These are phyloP conservation scores for Posidonia oceanica DNA, from an alignment of 116 monocot genomes.

Conservation along the genomic window DNA sequence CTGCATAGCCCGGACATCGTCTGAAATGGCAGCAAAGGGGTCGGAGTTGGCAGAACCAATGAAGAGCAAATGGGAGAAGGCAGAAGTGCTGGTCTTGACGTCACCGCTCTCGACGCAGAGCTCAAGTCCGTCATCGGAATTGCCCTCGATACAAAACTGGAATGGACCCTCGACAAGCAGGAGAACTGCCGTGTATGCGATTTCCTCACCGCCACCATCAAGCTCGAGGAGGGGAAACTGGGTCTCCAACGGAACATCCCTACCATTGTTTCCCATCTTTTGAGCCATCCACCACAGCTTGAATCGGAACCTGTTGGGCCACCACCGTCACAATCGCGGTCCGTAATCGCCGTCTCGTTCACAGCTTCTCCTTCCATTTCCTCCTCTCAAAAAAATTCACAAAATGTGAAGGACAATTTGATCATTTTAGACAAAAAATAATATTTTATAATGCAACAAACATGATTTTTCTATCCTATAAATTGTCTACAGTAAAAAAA, in stretches of 20 bases:
- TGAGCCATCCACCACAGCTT: conserved; percentile 98
- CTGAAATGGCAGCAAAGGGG: conserved; percentile 65
- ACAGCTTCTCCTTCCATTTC: no score
- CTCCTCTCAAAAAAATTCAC: no score
- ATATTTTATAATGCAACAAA: no score
- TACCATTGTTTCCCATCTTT: conserved; percentile 56
- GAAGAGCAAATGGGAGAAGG: conserved; percentile 47
- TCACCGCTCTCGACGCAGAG: conserved; percentile 85
- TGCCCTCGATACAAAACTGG: conserved; percentile 62
- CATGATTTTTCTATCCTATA: no score
- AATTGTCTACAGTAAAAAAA: no score
- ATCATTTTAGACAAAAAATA: no score
- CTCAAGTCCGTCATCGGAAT: conserved; percentile 38
- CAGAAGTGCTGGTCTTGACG: conserved; percentile 9
- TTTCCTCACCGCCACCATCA: conserved; percentile 4
- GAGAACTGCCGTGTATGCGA: conserved; percentile 52
- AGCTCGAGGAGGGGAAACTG: conserved; percentile 70
- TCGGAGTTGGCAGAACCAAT: conserved; percentile 49
- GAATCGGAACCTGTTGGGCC: conserved; percentile 32
- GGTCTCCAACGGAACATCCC: conserved; percentile 72
- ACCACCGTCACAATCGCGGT: no score
- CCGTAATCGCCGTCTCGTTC: no score
- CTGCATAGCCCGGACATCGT: conserved; percentile 48
- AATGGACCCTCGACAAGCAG: conserved; percentile 66
- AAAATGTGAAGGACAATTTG: no score